A percentile compares a stretch with the other conserved stretches of the same genome.
Conservation (phyloP, 768 basidiomycete species). For the Boletus pseudo-olivaceus region DNA sequence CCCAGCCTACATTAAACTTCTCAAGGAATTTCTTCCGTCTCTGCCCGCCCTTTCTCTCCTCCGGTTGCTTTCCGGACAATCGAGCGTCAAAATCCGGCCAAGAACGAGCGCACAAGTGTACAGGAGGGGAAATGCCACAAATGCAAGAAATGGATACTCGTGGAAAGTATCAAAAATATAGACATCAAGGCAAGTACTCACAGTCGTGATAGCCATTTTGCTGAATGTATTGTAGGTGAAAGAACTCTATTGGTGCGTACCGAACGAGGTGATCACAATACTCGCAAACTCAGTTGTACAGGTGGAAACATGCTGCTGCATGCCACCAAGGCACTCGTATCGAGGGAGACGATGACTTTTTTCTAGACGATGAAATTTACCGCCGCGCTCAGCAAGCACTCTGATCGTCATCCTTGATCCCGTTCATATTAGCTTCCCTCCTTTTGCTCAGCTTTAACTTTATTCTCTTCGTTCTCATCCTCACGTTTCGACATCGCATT, state of each 20-base stretch:
- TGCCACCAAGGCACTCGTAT: conserved; percentile 64
- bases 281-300: conserved; percentile 23
- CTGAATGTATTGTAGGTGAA: conserved; percentile 46
- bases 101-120: conserved; percentile 56
- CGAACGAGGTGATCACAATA: neutral
- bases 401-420: neutral
- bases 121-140: conserved; percentile 77
- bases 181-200: conserved; percentile 57
- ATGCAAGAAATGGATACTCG: conserved; percentile 66
- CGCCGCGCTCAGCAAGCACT: conserved; percentile 17
- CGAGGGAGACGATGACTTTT: conserved; percentile 55
- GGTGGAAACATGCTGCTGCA: conserved; percentile 82
- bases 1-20: conserved; percentile 1
- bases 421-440: neutral
- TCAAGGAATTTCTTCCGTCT: conserved; percentile 66
- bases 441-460: neutral
- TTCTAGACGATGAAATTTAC: conserved; percentile 50
- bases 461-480: conserved; percentile 12
- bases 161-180: conserved; percentile 73
- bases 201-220: neutral
- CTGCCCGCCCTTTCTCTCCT: conserved; percentile 73
- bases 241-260: conserved; percentile 71
- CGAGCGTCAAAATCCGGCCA: conserved; percentile 44
- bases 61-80: conserved; percentile 59
- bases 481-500: neutral